Conservation (phyloP, 805 yeast species). For the Candida parachauliodes region DNA sequence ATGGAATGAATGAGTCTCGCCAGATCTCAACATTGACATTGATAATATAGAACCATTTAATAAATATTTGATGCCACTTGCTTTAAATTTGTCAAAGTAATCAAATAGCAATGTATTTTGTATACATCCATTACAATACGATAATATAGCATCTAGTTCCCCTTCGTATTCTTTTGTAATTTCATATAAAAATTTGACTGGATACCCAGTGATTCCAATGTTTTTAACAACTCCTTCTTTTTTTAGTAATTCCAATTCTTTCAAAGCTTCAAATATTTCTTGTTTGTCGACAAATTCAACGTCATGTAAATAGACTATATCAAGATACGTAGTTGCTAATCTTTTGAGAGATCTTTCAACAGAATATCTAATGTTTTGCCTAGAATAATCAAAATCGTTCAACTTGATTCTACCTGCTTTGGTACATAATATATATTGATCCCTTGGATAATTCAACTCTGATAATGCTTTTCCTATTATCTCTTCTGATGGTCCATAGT, state of each 20-base stretch:
- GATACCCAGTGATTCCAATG: conserved; percentile 86
- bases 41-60: conserved; percentile 82
- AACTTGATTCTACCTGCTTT: conserved; percentile 77
- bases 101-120: conserved; percentile 61
- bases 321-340: conserved; percentile 65
- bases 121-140: conserved; percentile 77
- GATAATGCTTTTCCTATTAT: conserved; percentile 65
- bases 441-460: conserved; percentile 45
- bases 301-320: conserved; percentile 84
- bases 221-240: conserved; percentile 56
- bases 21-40: conserved; percentile 78
- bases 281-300: conserved; percentile 69
- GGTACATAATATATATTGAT: conserved; percentile 67
- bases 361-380: conserved; percentile 55
- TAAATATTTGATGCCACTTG: conserved; percentile 55
- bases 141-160: conserved; percentile 67
- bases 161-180: conserved; percentile 49
- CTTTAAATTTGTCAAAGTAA: conserved; percentile 46
- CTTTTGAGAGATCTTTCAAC: conserved; percentile 66
- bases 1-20: conserved; percentile 69
- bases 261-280: conserved; percentile 59
- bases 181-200: conserved; percentile 61
- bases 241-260: conserved; percentile 56
- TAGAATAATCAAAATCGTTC: conserved; percentile 72
- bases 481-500: conserved; percentile 84